Percentiles rank a stretch among this genome's conserved stretches.
phyloP scores from a whole-genome alignment of 192 early-diverging fungal genomes.

The Coemansia sp. region DNA sequence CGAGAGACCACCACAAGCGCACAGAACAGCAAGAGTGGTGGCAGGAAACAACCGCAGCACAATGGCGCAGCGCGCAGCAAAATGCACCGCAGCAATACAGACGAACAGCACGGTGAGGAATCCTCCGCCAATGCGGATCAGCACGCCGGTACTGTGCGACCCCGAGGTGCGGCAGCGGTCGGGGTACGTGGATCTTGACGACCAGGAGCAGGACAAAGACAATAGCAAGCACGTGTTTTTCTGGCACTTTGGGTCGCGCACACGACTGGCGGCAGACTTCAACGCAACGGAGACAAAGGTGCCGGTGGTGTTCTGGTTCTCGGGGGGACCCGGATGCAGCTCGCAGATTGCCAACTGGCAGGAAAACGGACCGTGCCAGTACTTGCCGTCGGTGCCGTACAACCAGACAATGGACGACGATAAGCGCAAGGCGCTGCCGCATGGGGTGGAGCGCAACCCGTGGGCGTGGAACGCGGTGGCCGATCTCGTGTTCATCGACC shows the following conservation, averaged over 20 bases:
- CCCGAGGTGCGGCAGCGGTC: conserved; percentile 83
- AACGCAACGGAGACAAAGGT: conserved; percentile 51
- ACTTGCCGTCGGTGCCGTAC: conserved; percentile 20
- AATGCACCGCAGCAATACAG: conserved; percentile 21
- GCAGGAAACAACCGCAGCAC: not conserved
- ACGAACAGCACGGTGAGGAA: conserved; percentile 13
- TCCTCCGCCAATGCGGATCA: conserved; percentile 61
- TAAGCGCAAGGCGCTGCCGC: conserved; percentile 49
- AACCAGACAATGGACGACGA: conserved; percentile 22
- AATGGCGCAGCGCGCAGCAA: not conserved
- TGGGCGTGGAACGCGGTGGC: conserved; percentile 72
- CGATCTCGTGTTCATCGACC: conserved; percentile 57
- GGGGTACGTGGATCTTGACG: conserved; percentile 67
- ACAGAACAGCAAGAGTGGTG: not conserved
- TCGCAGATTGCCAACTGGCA: conserved; percentile 72
- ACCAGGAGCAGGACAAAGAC: conserved; percentile 4
- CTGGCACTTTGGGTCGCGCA: conserved; percentile 73
- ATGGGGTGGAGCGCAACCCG: conserved; percentile 49
- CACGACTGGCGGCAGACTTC: conserved; percentile 19
- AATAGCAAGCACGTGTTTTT: conserved; percentile 57
- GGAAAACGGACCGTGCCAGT: conserved; percentile 74
- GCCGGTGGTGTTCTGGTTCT: conserved; percentile 75
- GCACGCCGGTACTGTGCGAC: conserved; percentile 80
- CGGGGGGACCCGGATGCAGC: conserved; percentile 76
- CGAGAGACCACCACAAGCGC: not conserved